Conservation (phyloP, 2,329 filamentous ascomycete genomes). For the Hypoxylon sp. region DNA sequence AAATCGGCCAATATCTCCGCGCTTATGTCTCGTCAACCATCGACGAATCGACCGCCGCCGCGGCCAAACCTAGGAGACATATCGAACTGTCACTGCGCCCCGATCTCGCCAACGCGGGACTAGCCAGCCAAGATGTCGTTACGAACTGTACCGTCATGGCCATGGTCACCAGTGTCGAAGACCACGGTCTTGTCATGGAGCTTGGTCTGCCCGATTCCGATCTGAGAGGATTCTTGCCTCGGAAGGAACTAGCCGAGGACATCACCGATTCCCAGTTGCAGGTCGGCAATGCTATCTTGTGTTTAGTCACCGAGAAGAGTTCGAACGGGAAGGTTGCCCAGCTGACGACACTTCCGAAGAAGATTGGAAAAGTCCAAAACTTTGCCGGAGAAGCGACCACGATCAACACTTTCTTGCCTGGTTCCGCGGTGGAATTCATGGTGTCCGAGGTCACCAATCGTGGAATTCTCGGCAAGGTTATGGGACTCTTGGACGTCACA, state of each 20-base stretch:
- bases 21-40: conserved; percentile 82
- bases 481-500: conserved; percentile 90
- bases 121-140: conserved; percentile 77
- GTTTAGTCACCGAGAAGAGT: conserved; percentile 77
- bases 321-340: conserved; percentile 86
- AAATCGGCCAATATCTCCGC: conserved; percentile 85
- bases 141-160: conserved; percentile 83
- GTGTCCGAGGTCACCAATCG: conserved; percentile 76
- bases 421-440: conserved; percentile 86
- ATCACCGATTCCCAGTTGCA: conserved; percentile 74
- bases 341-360: conserved; percentile 76
- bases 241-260: conserved; percentile 76
- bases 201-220: conserved; percentile 74
- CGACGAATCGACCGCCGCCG: conserved; percentile 62
- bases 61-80: conserved; percentile 74
- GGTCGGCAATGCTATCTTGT: conserved; percentile 85
- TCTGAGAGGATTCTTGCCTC: conserved; percentile 83
- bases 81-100: conserved; percentile 91
- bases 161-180: conserved; percentile 89
- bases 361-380: conserved; percentile 71
- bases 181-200: conserved; percentile 95
- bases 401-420: conserved; percentile 89
- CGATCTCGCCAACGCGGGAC: conserved; percentile 76
- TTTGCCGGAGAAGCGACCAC: conserved; percentile 80
- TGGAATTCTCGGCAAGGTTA: conserved; percentile 87